phyloP scores from a whole-genome alignment of 352 stramenopile species.

The Paralagenidium karlingii region DNA sequence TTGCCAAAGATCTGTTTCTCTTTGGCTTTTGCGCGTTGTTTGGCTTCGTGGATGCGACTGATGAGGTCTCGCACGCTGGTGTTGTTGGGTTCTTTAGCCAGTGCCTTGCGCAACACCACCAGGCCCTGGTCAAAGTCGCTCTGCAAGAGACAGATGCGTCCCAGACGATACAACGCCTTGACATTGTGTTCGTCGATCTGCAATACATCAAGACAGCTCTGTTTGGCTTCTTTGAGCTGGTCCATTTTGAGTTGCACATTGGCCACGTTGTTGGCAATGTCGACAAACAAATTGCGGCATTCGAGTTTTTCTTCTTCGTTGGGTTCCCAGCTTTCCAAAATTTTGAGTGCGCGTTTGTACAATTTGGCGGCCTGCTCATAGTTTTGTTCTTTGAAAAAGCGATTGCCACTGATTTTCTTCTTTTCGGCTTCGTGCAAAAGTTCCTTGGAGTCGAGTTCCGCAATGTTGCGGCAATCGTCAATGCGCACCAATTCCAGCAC shows the following conservation, averaged over 20 bases:
- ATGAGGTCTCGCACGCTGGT: slow-evolving; percentile 49
- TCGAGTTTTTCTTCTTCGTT: slow-evolving; percentile 17
- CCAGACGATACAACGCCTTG: slow-evolving; percentile 70
- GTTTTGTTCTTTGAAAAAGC: slow-evolving; percentile 71
- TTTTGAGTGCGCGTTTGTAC: slow-evolving; percentile 74
- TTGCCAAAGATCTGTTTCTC: slow-evolving; percentile 65
- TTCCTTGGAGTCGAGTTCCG: slow-evolving; percentile 60
- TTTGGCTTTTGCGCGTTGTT: slow-evolving; percentile 32
- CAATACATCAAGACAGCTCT: slow-evolving; percentile 69
- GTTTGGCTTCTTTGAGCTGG: slow-evolving; percentile 58
- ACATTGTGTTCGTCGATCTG: slow-evolving; percentile 59
- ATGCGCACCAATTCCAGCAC: slow-evolving; percentile 45
- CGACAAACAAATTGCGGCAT: slow-evolving; percentile 66
- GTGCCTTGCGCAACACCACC: slow-evolving; percentile 39
- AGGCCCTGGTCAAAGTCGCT: slow-evolving; percentile 59
- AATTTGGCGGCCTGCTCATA: slow-evolving; percentile 72
- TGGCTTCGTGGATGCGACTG: slow-evolving; percentile 52
- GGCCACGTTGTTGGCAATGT: slow-evolving; percentile 70
- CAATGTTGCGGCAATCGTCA: slow-evolving; percentile 48
- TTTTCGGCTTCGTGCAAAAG: slow-evolving; percentile 61
- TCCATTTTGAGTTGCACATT: slow-evolving; percentile 71
- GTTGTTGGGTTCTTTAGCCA: slow-evolving; percentile 54
- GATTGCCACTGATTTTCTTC: slow-evolving; percentile 78
- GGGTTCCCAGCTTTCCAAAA: slow-evolving; percentile 64
- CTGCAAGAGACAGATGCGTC: slow-evolving; percentile 53